These are phyloP conservation scores for Pythium brachiatum DNA, from an alignment of 352 stramenopile species.

Conservation along the genomic window DNA sequence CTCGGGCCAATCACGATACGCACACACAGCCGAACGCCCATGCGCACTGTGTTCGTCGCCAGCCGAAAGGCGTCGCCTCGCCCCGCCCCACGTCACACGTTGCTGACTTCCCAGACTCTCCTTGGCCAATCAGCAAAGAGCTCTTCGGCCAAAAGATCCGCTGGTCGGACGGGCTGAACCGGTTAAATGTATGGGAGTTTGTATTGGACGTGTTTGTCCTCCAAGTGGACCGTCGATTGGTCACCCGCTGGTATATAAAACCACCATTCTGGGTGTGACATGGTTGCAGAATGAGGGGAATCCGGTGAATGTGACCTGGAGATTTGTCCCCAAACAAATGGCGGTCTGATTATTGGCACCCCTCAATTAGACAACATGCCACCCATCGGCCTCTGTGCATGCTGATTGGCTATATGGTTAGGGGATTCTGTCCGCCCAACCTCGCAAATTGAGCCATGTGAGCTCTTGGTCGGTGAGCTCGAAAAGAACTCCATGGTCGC, in stretches of 20 bases:
- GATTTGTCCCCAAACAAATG: background rate
- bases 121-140: constrained; percentile 7
- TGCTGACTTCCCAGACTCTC: background rate
- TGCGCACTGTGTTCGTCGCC: background rate
- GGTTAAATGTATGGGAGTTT: constrained; percentile 15
- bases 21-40: background rate
- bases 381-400: background rate
- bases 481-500: constrained; percentile 23
- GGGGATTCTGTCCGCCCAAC: background rate
- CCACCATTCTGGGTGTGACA: background rate
- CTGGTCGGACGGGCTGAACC: constrained; percentile 7
- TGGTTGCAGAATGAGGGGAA: background rate
- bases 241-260: background rate
- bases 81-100: background rate
- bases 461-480: background rate
- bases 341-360: background rate
- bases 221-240: background rate
- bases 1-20: constrained; percentile 3
- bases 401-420: constrained; percentile 16
- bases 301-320: background rate
- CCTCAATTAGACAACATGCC: constrained; percentile 1
- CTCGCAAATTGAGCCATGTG: constrained; percentile 5
- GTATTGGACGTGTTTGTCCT: constrained; percentile 1
- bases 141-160: background rate
- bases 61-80: background rate